Evolutionary conservation across 1,284 basidiomycete genomes (phyloP).

Genomic region (Trametes hirsuta): DNA sequence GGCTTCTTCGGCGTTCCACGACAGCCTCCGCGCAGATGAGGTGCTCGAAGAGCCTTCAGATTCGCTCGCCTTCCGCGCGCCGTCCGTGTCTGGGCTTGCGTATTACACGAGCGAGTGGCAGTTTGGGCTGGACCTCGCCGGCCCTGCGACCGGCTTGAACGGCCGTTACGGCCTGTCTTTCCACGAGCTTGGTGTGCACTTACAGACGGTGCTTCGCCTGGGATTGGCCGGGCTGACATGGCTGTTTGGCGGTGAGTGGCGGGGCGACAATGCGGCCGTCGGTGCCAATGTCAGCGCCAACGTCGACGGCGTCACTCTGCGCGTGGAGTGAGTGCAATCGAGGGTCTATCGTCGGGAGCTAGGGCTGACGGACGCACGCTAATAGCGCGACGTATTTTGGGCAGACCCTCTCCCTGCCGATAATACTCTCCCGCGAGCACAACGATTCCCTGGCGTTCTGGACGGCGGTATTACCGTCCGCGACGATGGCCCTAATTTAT

Average conservation of each 20-base stretch:
- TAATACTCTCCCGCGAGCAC: conserved; percentile 37
- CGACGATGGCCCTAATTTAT: conserved; percentile 37
- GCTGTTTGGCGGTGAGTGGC: conserved; percentile 35
- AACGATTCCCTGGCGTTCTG: conserved; percentile 35
- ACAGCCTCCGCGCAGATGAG: conserved; percentile 24
- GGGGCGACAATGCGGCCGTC: conserved; percentile 29
- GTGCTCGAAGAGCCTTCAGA: conserved; percentile 12
- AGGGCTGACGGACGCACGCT: conserved; percentile 2
- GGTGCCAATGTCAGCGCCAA: conserved; percentile 36
- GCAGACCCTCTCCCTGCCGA: conserved; percentile 39
- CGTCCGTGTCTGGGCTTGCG: conserved; percentile 35
- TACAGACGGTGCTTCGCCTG: conserved; percentile 30
- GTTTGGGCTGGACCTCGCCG: conserved; percentile 34
- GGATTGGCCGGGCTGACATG: conserved; percentile 31
- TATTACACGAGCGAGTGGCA: conserved; percentile 33
- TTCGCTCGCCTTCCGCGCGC: conserved; percentile 24
- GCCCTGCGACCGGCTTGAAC: conserved; percentile 31
- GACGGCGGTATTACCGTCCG: conserved; percentile 38
- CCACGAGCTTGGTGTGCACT: conserved; percentile 32
- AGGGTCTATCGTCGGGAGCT: background rate
- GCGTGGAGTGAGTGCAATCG: conserved; percentile 37
- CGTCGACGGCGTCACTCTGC: conserved; percentile 37
- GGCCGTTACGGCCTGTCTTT: conserved; percentile 38
- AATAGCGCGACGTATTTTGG: conserved; percentile 38
- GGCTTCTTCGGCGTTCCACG: conserved; percentile 31